Percentiles rank a stretch among this genome's conserved stretches.
phyloP scores from a whole-genome alignment of 1,284 basidiomycete genomes.

The Ganoderma sinense region DNA sequence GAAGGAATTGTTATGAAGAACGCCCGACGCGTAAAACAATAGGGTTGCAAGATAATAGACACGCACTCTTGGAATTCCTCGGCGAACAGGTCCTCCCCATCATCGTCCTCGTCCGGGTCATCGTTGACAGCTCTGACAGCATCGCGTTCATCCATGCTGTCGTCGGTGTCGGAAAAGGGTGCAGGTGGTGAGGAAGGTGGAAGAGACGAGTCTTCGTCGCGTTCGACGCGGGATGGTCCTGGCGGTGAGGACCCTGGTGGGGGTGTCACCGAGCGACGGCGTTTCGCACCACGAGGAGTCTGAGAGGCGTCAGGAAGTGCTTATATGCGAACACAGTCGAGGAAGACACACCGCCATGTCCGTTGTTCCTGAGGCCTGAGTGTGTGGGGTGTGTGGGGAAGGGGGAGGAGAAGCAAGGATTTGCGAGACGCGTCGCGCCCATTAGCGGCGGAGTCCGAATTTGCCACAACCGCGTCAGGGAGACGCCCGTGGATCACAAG shows the following conservation, averaged over 20 bases:
- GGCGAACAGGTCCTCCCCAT: slow-evolving; percentile 94
- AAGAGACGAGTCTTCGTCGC: slow-evolving; percentile 72
- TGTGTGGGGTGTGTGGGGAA: slow-evolving; percentile 1
- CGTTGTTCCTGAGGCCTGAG: not conserved
- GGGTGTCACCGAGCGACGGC: slow-evolving; percentile 68
- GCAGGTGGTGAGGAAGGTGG: slow-evolving; percentile 86
- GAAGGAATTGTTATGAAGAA: not conserved
- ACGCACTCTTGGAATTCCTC: slow-evolving; percentile 81
- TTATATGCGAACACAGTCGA: not conserved
- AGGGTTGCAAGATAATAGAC: not conserved
- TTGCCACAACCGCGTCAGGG: slow-evolving; percentile 36
- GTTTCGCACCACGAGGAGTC: slow-evolving; percentile 57
- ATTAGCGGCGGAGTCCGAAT: slow-evolving; percentile 36
- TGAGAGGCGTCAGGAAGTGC: not conserved
- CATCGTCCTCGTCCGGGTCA: slow-evolving; percentile 78
- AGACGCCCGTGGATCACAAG: slow-evolving; percentile 19
- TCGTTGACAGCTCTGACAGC: slow-evolving; percentile 76
- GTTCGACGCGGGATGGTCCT: slow-evolving; percentile 53
- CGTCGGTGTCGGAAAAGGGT: slow-evolving; percentile 89
- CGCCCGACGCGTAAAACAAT: not conserved
- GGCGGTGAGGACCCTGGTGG: slow-evolving; percentile 60
- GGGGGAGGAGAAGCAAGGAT: slow-evolving; percentile 18
- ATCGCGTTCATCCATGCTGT: slow-evolving; percentile 80
- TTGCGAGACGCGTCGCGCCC: slow-evolving; percentile 36
- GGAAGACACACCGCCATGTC: slow-evolving; percentile 22